phyloP scores from a whole-genome alignment of 768 basidiomycete species.

The Galerina marginata region DNA sequence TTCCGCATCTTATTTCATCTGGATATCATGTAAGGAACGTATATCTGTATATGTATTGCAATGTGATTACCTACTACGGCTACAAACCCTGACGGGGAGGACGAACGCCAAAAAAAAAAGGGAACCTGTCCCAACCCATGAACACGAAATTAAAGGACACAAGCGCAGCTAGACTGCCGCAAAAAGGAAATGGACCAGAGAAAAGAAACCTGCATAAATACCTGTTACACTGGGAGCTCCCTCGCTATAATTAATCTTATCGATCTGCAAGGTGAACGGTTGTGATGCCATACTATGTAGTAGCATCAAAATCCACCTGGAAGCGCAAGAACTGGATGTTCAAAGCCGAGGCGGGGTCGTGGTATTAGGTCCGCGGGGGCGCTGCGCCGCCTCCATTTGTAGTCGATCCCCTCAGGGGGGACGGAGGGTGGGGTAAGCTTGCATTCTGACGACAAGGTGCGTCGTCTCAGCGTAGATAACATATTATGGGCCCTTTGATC shows the following conservation, averaged over 20 bases:
- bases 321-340: constrained; percentile 60
- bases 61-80: constrained; percentile 14
- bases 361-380: constrained; percentile 66
- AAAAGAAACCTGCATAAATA: constrained; percentile 8
- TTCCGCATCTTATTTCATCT: neutral
- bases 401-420: constrained; percentile 12
- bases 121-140: constrained; percentile 19
- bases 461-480: constrained; percentile 66
- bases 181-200: constrained; percentile 1
- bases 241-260: neutral
- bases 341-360: constrained; percentile 57
- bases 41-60: constrained; percentile 21
- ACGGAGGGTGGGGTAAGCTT: constrained; percentile 20
- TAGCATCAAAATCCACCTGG: constrained; percentile 60
- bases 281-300: neutral
- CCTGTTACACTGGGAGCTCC: neutral
- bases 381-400: constrained; percentile 58
- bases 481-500: constrained; percentile 65
- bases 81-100: constrained; percentile 7
- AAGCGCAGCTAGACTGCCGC: constrained; percentile 8
- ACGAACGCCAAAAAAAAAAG: constrained; percentile 14
- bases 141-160: constrained; percentile 14
- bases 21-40: constrained; percentile 10
- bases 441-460: constrained; percentile 49
- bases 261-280: too few species aligned